Percentiles rank a stretch among this genome's conserved stretches.
phyloP scores from a whole-genome alignment of 164 flowering plant species.

The Aristolochia contorta region DNA sequence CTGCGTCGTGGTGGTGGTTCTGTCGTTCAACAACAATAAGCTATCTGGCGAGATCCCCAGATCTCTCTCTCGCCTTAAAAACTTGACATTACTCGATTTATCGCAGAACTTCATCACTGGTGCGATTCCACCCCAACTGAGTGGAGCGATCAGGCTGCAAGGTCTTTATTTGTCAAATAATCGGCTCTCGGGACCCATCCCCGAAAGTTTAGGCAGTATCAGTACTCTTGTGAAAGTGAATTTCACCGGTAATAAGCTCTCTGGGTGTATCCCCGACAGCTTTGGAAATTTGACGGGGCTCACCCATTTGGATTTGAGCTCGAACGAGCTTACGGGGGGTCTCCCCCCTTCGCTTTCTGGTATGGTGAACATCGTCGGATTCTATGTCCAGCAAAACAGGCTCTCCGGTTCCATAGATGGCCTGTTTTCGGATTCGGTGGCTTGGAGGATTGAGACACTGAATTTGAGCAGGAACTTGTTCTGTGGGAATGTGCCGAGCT shows the following conservation, averaged over 20 bases:
- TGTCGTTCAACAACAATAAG: constrained; percentile 45
- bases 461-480: constrained; percentile 54
- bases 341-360: constrained; percentile 47
- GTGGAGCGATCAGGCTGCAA: constrained; percentile 37
- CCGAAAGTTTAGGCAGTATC: constrained; percentile 37
- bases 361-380: constrained; percentile 58
- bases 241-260: constrained; percentile 44
- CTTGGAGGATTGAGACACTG: constrained; percentile 46
- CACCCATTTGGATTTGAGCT: constrained; percentile 66
- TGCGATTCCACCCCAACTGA: constrained; percentile 40
- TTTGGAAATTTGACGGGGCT: constrained; percentile 51
- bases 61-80: constrained; percentile 38
- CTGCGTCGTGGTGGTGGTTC: constrained; percentile 47
- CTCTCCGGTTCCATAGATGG: constrained; percentile 38
- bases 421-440: constrained; percentile 33
- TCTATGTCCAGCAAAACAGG: constrained; percentile 54
- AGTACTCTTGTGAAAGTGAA: constrained; percentile 60
- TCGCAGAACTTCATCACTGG: constrained; percentile 50
- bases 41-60: constrained; percentile 59
- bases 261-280: constrained; percentile 46
- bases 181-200: constrained; percentile 43
- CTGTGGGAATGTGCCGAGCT: constrained; percentile 37
- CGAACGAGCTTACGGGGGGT: constrained; percentile 40
- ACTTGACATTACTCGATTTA: constrained; percentile 59
- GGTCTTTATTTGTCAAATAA: constrained; percentile 63